A percentile compares a stretch with the other conserved stretches of the same genome.
Conservation (phyloP, 2,329 filamentous ascomycete genomes). For the Metarhizium sp. region DNA sequence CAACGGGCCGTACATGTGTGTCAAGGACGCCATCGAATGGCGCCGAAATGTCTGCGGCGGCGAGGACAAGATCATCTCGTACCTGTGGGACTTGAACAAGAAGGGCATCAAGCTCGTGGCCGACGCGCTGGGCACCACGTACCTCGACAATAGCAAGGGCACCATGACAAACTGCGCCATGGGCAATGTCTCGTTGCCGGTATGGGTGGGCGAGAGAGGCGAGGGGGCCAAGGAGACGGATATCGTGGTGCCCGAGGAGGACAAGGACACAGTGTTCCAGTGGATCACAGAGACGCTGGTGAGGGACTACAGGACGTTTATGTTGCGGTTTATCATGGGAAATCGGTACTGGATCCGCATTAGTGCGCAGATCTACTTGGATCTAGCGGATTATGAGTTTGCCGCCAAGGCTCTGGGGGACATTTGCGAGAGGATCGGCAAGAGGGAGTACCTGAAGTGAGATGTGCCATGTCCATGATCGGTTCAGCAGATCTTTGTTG, state of each 20-base stretch:
- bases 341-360: conserved; percentile 61
- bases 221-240: conserved; percentile 18
- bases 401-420: conserved; percentile 48
- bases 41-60: conserved; percentile 60
- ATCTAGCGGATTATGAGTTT: conserved; percentile 68
- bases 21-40: conserved; percentile 64
- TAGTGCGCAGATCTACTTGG: conserved; percentile 79
- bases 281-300: conserved; percentile 51
- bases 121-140: conserved; percentile 54
- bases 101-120: conserved; percentile 55
- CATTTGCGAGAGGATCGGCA: conserved; percentile 30
- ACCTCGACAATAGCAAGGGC: conserved; percentile 56
- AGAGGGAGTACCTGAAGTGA: conserved; percentile 21
- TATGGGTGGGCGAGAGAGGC: conserved; percentile 29
- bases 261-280: conserved; percentile 31
- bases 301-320: conserved; percentile 59
- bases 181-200: conserved; percentile 64
- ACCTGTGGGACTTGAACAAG: conserved; percentile 53
- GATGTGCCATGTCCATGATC: not conserved
- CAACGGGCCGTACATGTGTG: conserved; percentile 59
- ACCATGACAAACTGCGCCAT: conserved; percentile 60
- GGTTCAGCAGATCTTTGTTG: too few relatives aligned
- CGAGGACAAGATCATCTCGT: conserved; percentile 58
- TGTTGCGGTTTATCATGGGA: conserved; percentile 53
- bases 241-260: conserved; percentile 18